Conservation (phyloP, 176 grass and related monocot genomes). For the Musa itinerans region DNA sequence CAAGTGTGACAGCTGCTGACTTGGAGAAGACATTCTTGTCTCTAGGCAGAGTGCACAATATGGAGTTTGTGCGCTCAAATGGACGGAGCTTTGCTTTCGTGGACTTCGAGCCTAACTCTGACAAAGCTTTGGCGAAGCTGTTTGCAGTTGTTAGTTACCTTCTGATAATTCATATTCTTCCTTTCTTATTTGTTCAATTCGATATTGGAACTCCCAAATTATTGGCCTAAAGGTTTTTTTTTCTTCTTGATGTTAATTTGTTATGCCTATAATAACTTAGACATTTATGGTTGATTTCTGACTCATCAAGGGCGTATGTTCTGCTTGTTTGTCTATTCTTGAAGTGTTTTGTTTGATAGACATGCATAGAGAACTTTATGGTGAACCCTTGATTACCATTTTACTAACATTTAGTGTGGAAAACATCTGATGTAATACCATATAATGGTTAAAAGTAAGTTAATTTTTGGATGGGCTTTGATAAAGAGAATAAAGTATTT, state of each 20-base stretch:
- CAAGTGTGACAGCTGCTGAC: slow-evolving; percentile 39
- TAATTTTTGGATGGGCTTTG: not conserved
- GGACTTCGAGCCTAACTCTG: slow-evolving; percentile 64
- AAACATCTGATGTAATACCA: not conserved
- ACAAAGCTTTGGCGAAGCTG: slow-evolving; percentile 67
- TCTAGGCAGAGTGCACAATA: slow-evolving; percentile 35
- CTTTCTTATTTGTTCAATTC: not conserved
- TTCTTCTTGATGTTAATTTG: not conserved
- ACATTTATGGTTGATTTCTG: too few relatives aligned
- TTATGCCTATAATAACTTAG: too few relatives aligned
- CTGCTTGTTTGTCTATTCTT: not conserved
- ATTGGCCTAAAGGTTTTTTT: not conserved
- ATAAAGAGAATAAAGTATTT: not conserved
- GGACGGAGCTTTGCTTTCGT: slow-evolving; percentile 75
- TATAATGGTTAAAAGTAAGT: not conserved
- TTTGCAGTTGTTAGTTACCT: slow-evolving; percentile 48
- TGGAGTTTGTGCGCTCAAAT: slow-evolving; percentile 59
- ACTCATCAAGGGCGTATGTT: not conserved
- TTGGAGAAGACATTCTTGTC: slow-evolving; percentile 48
- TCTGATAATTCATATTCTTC: not conserved
- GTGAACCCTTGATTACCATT: not conserved
- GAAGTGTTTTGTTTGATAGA: slow-evolving; percentile 1
- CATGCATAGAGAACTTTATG: not conserved
- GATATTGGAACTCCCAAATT: not conserved
- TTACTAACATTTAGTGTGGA: not conserved